Evolutionary conservation across 1,284 basidiomycete species (phyloP), one percentile per base, ranked within the genome.

Genomic region (Irpex lacteus): DNA sequence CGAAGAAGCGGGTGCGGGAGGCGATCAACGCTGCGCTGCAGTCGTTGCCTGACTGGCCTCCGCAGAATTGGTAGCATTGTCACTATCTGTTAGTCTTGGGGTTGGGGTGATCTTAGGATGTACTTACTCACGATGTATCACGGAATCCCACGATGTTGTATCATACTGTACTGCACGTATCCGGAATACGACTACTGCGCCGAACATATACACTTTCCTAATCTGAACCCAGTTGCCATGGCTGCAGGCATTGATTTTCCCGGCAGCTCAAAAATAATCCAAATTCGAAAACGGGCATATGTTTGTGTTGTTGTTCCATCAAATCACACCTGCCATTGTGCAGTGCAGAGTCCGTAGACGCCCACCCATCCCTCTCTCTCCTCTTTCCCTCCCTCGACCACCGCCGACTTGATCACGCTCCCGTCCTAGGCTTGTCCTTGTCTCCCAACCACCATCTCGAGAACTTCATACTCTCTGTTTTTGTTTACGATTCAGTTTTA

Each of bases 1-100:
- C 75, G 59, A 77, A 76, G 65, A 71, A 74, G n/a, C 75, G 78
- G 13, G 78, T 80, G 4, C 74, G 77, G 15, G 78, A 80, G 66
- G 71, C 74, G 26, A 74, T 77, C 69, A 80, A 80, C 65, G 78
- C 78, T 7, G 77, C 78, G 3, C 68, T 80, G 6, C 66, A 59
- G 5, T 72, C 70, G 52, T 68, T 80, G 11, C 78, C 78, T 4
- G 78, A 80, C 49, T 79, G 74, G 72, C 78, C 78, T 0, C 68
- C 76, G 2, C 69, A 67, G 21, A 63, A 62, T 18, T 69, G 69
- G 60, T 73, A 0, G 13, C 8, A 9, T 15, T 18, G 3, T 56
- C 0, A 15, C 13, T 56, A 56, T 36, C 54, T 5, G 36, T 36
- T 7, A 18, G 18, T 21, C 6, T 18, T 11, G 5, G 8, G 19